These are phyloP conservation scores for Sideroxylon spinosum DNA, from an alignment of 179 eudicot genomes.

Conservation along the genomic window DNA sequence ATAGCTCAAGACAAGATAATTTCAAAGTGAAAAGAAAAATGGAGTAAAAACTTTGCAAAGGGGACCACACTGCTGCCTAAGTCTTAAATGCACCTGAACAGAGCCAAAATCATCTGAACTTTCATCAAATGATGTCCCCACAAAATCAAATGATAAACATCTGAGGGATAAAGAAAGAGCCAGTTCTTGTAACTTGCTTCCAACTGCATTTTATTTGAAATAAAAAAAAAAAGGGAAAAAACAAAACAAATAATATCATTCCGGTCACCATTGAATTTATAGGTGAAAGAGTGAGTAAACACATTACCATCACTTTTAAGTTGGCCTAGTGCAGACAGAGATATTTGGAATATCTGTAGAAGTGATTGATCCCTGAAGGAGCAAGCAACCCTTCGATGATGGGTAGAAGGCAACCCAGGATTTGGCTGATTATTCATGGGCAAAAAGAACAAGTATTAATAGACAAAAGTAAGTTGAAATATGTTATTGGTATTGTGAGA, in stretches of 20 bases:
- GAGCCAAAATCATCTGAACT: constrained; percentile 55
- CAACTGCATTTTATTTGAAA: constrained; percentile 34
- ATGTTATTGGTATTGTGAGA: not conserved
- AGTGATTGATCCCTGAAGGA: constrained; percentile 79
- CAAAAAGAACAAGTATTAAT: constrained; percentile 9
- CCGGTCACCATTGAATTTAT: not conserved
- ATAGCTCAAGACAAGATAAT: constrained; percentile 16
- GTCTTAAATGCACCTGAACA: constrained; percentile 54
- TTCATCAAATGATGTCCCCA: constrained; percentile 54
- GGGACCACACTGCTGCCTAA: not conserved
- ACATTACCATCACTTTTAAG: constrained; percentile 60
- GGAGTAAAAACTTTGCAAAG: not conserved
- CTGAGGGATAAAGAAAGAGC: constrained; percentile 58
- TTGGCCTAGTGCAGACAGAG: constrained; percentile 77
- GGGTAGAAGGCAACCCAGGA: constrained; percentile 77
- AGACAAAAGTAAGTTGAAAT: not conserved
- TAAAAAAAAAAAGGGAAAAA: not conserved
- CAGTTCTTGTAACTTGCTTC: constrained; percentile 56
- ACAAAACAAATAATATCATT: not conserved
- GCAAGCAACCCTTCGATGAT: constrained; percentile 79
- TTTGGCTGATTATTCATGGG: constrained; percentile 50
- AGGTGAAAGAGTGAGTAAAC: not conserved
- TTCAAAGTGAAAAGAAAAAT: constrained; percentile 8
- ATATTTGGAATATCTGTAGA: constrained; percentile 79
- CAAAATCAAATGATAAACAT: constrained; percentile 62